Base-by-base conservation (phyloP, 1,139 yeast genomes). In the Debaryomycetaceae sp. region DNA sequence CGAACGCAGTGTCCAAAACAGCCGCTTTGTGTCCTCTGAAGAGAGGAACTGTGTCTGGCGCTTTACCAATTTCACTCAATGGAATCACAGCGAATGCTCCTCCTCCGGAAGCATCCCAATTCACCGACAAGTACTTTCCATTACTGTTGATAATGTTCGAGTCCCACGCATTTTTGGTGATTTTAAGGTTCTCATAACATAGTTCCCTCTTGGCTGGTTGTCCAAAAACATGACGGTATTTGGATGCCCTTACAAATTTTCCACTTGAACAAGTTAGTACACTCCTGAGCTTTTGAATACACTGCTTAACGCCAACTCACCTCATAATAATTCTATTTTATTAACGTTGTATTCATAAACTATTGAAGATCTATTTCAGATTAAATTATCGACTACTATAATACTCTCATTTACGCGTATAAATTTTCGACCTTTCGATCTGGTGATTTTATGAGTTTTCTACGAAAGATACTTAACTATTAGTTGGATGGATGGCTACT, bases 31-130 rank as follows among this genome's bases (percentile, higher is more conserved):
- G 98, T 15, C 98, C 98, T 55, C 97, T 79, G 63, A 91, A 92
- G 51, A 92, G 74, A 2, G 98, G 92, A 36, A 89, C 92, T 45
- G 85, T 80, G 54, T 92, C 98, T 5, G 97, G 98, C 7, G 92
- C 83, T 61, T 89, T 92, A n/a, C 98, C 98, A 15, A 80, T 83
- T 61, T 91, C 97, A 7, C 62, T 58, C 24, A 87, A 69, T 2
- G 98, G 98, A 41, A 92, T 81, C 13, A 92, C 85, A 1, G 96
- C 96, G 70, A 92, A 91, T 0, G 98, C 94, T 40, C 98, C 98
- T 46, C 98, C 98, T 34, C 98, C 98, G 6, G 95, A 84, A 16
- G 97, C 75, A 46, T 87, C 89, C 96, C 96, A 89, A 61, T 88
- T 89, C 46, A 88, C 86, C 0, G 96, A 76, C 31, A 92, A 66